phyloP scores from a whole-genome alignment of 805 yeast species.

The Clavispora carvajalis region DNA sequence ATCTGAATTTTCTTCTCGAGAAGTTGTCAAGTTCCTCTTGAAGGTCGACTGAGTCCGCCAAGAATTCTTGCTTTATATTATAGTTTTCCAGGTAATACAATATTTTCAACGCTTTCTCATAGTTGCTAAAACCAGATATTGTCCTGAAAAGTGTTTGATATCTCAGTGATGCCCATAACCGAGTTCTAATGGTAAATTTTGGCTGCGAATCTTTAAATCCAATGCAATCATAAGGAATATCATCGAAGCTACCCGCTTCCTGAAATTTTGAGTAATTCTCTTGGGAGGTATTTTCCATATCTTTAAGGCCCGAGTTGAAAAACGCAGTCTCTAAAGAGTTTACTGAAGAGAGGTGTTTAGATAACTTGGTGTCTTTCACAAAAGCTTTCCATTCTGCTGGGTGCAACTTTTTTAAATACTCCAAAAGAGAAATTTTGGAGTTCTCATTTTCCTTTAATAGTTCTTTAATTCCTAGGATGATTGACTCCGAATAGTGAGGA shows the following conservation, averaged over 20 bases:
- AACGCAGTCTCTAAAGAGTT: not conserved
- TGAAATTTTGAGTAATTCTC: constrained; percentile 11
- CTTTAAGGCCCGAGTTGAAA: no score
- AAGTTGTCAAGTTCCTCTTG: constrained; percentile 29
- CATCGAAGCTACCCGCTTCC: constrained; percentile 44
- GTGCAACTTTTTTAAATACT: constrained; percentile 68
- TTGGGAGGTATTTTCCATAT: no score
- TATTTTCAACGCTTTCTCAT: constrained; percentile 65
- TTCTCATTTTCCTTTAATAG: constrained; percentile 41
- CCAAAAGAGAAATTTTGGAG: constrained; percentile 58
- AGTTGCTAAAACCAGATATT: constrained; percentile 78
- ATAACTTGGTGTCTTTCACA: constrained; percentile 66
- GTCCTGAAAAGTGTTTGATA: constrained; percentile 83
- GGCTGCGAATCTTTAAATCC: constrained; percentile 69
- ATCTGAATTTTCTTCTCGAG: constrained; percentile 73
- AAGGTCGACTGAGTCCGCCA: constrained; percentile 1
- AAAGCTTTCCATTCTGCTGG: constrained; percentile 78
- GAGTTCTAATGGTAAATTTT: constrained; percentile 60
- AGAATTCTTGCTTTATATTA: constrained; percentile 35
- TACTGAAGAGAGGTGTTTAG: constrained; percentile 7
- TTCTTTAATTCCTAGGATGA: constrained; percentile 40
- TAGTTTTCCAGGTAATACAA: constrained; percentile 65
- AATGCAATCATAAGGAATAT: constrained; percentile 64
- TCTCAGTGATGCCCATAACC: constrained; percentile 84
- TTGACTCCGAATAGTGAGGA: constrained; percentile 50